Percentiles rank a stretch among this genome's conserved stretches.
Evolutionary conservation across 2,329 filamentous ascomycete genomes (phyloP).

Genomic region (Diplodia mutila): DNA sequence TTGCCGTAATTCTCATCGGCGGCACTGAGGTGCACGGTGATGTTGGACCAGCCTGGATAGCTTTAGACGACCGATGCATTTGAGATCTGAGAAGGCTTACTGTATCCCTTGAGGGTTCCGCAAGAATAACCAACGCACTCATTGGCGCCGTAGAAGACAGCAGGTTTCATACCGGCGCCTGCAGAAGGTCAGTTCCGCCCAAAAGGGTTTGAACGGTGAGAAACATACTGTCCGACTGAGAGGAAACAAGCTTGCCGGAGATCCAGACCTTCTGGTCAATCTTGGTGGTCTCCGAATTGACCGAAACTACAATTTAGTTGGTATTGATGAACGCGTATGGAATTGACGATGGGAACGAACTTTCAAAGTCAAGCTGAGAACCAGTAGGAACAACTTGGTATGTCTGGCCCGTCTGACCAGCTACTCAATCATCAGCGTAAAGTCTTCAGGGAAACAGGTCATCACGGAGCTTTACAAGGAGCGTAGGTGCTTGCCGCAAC

Average conservation of each 20-base stretch:
- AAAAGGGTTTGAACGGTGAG: neutral
- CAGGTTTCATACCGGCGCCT: constrained; percentile 25
- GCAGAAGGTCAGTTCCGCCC: neutral
- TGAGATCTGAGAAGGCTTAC: neutral
- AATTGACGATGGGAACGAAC: neutral
- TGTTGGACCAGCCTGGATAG: constrained; percentile 24
- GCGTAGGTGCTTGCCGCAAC: constrained; percentile 27
- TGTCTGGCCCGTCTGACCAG: neutral
- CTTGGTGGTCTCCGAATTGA: constrained; percentile 6
- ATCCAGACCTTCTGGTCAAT: constrained; percentile 24
- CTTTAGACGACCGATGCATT: neutral
- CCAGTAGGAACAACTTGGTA: constrained; percentile 4
- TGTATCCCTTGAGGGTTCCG: constrained; percentile 24
- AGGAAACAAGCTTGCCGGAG: constrained; percentile 13
- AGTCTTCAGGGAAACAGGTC: neutral
- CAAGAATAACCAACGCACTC: constrained; percentile 25
- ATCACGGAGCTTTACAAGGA: neutral
- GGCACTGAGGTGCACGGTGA: constrained; percentile 24
- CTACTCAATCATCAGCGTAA: neutral
- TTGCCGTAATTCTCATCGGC: constrained; percentile 24
- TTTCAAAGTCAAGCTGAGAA: constrained; percentile 6
- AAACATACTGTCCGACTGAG: constrained; percentile 11
- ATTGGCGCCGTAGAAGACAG: constrained; percentile 32
- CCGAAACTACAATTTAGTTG: neutral
- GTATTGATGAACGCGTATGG: neutral